These are phyloP conservation scores for Iris pallida DNA, from an alignment of 116 monocot species.

Conservation along the genomic window DNA sequence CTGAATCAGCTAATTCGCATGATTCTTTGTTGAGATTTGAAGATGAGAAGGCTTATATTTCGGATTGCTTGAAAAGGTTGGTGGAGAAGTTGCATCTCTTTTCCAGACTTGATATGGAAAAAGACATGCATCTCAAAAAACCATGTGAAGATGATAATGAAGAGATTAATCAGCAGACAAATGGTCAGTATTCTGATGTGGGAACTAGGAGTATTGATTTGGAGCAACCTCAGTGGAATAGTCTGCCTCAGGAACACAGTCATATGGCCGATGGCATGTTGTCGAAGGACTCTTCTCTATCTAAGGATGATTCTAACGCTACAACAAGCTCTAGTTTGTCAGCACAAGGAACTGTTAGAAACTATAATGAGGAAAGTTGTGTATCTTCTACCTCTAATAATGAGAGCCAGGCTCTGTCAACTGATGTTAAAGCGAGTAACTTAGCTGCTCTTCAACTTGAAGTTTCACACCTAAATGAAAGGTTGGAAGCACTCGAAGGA, in stretches of 20 bases:
- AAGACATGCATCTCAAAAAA: slow-evolving; percentile 4
- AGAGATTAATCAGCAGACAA: not conserved
- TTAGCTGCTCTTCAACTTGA: slow-evolving; percentile 34
- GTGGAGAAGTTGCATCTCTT: slow-evolving; percentile 51
- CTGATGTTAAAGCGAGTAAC: slow-evolving; percentile 13
- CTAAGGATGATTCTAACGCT: not conserved
- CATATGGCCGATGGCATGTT: not conserved
- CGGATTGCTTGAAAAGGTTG: slow-evolving; percentile 43
- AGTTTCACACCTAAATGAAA: slow-evolving; percentile 49
- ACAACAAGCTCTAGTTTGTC: not conserved
- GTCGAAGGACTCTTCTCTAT: not conserved
- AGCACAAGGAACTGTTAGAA: not conserved
- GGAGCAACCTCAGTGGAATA: not conserved
- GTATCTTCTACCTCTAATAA: not conserved
- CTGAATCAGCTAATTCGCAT: not conserved
- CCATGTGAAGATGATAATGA: not conserved
- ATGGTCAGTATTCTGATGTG: not conserved
- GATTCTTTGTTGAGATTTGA: slow-evolving; percentile 41
- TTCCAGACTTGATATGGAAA: not conserved
- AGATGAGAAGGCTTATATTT: slow-evolving; percentile 64
- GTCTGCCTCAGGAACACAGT: not conserved
- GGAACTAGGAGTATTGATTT: not conserved
- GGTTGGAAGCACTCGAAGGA: slow-evolving; percentile 73
- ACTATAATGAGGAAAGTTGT: not conserved
- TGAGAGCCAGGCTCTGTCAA: not conserved